These are phyloP conservation scores for Corchorus olitorius DNA, from an alignment of 345 rosid genomes.

Conservation along the genomic window DNA sequence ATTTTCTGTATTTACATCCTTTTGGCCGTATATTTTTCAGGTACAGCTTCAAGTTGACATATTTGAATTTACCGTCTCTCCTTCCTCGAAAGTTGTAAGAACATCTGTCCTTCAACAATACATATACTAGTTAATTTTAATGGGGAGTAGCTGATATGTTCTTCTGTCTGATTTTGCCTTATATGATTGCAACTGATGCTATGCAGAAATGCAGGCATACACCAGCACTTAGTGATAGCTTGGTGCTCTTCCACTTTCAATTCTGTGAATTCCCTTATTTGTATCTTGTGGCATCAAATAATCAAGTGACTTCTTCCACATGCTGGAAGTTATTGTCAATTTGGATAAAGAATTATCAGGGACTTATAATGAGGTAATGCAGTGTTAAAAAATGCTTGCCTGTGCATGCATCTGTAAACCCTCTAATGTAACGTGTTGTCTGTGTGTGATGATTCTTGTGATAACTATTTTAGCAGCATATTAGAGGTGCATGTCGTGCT, in stretches of 20 bases:
- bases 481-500: background rate
- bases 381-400: background rate
- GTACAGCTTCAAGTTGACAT: slow-evolving; percentile 7
- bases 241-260: background rate
- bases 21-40: background rate
- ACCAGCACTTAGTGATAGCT: background rate
- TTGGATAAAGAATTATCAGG: background rate
- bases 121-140: background rate
- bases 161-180: background rate
- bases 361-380: background rate
- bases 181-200: background rate
- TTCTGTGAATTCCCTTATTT: background rate
- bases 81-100: background rate
- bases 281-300: background rate
- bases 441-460: background rate
- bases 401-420: background rate
- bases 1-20: background rate
- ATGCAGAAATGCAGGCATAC: background rate
- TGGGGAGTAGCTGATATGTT: background rate
- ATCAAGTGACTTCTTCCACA: background rate
- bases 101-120: background rate
- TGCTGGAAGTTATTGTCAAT: background rate
- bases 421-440: background rate
- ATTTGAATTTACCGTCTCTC: background rate
- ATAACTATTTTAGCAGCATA: background rate